Conservation (phyloP, 345 rosid species). For the Citrus mangshanensis region DNA sequence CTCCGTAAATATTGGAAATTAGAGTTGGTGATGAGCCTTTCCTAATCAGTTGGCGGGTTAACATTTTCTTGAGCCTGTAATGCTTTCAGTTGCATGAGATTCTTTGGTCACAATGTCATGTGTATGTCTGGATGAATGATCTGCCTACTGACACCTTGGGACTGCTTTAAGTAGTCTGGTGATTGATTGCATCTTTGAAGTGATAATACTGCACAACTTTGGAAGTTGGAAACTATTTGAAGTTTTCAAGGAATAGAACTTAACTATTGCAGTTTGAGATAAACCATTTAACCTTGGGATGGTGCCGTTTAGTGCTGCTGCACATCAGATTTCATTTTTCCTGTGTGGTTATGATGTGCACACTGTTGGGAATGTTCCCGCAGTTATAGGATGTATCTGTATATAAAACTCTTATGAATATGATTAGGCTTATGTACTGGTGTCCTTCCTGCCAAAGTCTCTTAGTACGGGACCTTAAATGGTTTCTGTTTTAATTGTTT, state of each 20-base stretch:
- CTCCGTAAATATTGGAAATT: conserved; percentile 14
- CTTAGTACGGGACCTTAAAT: background rate
- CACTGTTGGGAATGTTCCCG: background rate
- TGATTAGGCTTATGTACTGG: background rate
- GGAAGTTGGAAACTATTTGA: background rate
- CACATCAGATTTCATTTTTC: background rate
- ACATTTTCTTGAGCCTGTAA: background rate
- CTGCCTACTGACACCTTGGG: background rate
- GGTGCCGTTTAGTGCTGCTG: background rate
- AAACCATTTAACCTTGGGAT: background rate
- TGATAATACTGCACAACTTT: background rate
- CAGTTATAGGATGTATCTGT: background rate
- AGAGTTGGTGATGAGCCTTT: background rate
- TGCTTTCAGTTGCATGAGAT: background rate
- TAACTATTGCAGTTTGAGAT: background rate
- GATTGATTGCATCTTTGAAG: background rate
- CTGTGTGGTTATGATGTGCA: background rate
- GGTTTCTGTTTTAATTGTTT: background rate
- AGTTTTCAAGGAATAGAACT: background rate
- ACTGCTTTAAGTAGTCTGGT: background rate
- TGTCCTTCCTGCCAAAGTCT: background rate
- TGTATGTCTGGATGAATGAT: background rate
- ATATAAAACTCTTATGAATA: background rate
- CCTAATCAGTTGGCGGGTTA: background rate
- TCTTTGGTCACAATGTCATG: background rate